phyloP scores from a whole-genome alignment of 2,329 filamentous ascomycete genomes.

The Colletotrichum costaricense region DNA sequence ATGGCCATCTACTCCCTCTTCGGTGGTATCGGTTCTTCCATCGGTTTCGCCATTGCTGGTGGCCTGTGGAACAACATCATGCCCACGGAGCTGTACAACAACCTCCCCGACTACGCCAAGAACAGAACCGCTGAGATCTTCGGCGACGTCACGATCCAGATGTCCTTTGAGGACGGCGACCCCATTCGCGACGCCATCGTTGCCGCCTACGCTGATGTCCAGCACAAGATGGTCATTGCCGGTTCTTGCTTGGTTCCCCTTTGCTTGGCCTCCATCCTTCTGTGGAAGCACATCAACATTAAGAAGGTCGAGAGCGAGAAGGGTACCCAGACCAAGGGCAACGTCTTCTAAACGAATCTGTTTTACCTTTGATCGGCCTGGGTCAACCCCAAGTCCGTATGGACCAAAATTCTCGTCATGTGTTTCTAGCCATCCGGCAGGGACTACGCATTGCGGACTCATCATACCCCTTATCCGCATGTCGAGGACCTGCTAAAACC shows the following conservation, averaged over 20 bases:
- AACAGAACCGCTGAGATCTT: slow-evolving; percentile 55
- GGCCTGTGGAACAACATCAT: slow-evolving; percentile 50
- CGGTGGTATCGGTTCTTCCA: slow-evolving; percentile 44
- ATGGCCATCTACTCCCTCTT: slow-evolving; percentile 48
- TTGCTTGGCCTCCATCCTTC: slow-evolving; percentile 45
- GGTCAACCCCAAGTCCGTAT: background rate
- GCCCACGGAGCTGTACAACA: slow-evolving; percentile 48
- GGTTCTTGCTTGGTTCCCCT: slow-evolving; percentile 49
- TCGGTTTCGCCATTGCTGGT: slow-evolving; percentile 46
- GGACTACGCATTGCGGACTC: background rate
- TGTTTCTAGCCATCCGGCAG: background rate
- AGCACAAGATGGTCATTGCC: slow-evolving; percentile 53
- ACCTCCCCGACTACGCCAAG: slow-evolving; percentile 50
- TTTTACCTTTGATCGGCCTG: background rate
- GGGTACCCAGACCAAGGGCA: slow-evolving; percentile 48
- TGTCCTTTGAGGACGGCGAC: slow-evolving; percentile 52
- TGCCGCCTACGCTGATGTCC: slow-evolving; percentile 58
- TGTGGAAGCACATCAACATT: slow-evolving; percentile 55
- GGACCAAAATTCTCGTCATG: background rate
- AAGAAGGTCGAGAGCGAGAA: slow-evolving; percentile 48
- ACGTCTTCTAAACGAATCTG: slow-evolving; percentile 43
- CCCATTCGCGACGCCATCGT: slow-evolving; percentile 56
- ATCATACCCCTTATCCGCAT: background rate
- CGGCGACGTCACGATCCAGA: slow-evolving; percentile 45
- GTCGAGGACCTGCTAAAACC: background rate